Conservation (phyloP, 2,329 filamentous ascomycete species). For the Talaromyces sp. region DNA sequence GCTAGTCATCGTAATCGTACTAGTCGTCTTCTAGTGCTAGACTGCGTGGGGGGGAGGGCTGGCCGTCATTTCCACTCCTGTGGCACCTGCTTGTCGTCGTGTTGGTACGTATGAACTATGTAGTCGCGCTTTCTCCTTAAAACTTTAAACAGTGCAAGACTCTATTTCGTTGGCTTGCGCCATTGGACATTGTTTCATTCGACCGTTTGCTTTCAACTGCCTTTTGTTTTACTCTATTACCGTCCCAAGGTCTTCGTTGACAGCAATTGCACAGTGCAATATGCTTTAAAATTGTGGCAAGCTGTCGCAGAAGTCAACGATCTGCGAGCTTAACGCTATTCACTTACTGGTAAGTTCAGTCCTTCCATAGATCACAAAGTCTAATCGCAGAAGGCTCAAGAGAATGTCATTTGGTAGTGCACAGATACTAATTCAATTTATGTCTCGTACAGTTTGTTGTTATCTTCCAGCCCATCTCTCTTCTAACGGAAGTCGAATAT, state of each 20-base stretch:
- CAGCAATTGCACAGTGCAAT: slow-evolving; percentile 10
- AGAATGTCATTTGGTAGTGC: neutral
- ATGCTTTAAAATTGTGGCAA: slow-evolving; percentile 12
- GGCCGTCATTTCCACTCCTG: slow-evolving; percentile 14
- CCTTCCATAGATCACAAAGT: neutral
- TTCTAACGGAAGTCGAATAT: slow-evolving; percentile 12
- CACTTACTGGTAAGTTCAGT: slow-evolving; percentile 1
- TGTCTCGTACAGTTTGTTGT: slow-evolving; percentile 6
- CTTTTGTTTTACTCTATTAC: neutral
- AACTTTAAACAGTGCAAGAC: slow-evolving; percentile 1
- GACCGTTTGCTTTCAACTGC: neutral
- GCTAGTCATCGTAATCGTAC: neutral
- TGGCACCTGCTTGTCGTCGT: slow-evolving; percentile 7
- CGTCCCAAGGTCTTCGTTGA: slow-evolving; percentile 5
- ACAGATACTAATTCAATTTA: neutral
- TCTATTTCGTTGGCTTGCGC: slow-evolving; percentile 1
- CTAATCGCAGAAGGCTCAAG: neutral
- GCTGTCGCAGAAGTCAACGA: slow-evolving; percentile 9
- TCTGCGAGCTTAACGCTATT: slow-evolving; percentile 6
- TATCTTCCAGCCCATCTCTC: neutral
- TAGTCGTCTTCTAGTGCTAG: slow-evolving; percentile 2
- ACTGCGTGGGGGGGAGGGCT: slow-evolving; percentile 15
- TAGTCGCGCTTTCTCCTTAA: slow-evolving; percentile 9
- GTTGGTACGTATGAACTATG: neutral
- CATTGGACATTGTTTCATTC: neutral